Base-by-base conservation (phyloP, 768 basidiomycete genomes). In the Galerina marginata region DNA sequence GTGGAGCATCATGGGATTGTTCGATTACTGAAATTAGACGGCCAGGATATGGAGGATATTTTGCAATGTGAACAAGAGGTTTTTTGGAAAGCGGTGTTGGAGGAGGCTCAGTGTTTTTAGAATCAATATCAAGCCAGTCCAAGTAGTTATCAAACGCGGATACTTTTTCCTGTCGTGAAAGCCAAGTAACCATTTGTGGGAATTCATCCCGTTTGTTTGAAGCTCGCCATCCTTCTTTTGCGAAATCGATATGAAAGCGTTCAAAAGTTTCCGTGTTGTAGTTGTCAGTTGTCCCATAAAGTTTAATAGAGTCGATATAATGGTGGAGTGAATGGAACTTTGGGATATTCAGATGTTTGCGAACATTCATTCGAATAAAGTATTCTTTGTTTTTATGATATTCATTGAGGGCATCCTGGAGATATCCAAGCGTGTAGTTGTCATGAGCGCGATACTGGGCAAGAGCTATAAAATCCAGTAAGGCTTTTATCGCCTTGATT, bases 161-260 rank as follows among this genome's bases (percentile, higher is more conserved):
- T 12, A 77, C 62, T 6, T 75, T 73, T 48, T 80, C 79, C 33
- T 73, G 72, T 2, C 72, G 65, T 1, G 66, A 62, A 0, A 81
- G 65, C 74, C 75, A 78, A 2, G 9, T 36, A 0, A 70, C 71
- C 80, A 81, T 81, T 52, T 80, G 79, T 5, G 65, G 61, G 58
- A 67, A 65, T 44, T 67, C 69, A 38, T 75, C 68, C 12, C 66
- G 43, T 33, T 61, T 60, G 44, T 75, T 75, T 9, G 67, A 65
- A 1, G 70, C 69, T 26, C 65, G 16, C 46, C 65, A 73, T 1
- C 64, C 72, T 0, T 69, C 33, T 54, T 81, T 82, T 5, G 77
- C 71, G 37, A 71, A 74, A 62, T 80, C 70, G 36, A 79, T 80
- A 46, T 80, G 80, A 0, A 79, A 63, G 0, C 71, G 66, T 58